Conservation (phyloP, 495 filamentous ascomycete species). For the Chaetomium fimeti region DNA sequence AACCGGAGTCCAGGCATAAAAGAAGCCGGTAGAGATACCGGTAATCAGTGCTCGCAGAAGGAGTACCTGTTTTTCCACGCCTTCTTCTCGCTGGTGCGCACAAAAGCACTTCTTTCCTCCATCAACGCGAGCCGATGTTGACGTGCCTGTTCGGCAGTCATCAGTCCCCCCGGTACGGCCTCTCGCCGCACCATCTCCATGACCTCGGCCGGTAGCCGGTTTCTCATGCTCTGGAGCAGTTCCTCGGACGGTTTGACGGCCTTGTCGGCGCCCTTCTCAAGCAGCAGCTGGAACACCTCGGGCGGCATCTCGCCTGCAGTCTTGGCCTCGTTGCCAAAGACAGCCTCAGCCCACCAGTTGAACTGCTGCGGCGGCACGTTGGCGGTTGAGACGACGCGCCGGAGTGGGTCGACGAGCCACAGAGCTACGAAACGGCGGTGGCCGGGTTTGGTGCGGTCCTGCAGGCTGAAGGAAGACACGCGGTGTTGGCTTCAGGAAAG, state of each 20-base stretch:
- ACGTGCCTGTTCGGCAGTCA: conserved; percentile 48
- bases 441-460: conserved; percentile 50
- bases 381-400: conserved; percentile 51
- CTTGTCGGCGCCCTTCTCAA: conserved; percentile 36
- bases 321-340: conserved; percentile 16
- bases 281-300: conserved; percentile 35
- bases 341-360: conserved; percentile 44
- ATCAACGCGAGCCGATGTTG: conserved; percentile 49
- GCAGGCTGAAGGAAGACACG: conserved; percentile 50
- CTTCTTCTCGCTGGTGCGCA: background rate
- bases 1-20: no score
- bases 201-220: conserved; percentile 43
- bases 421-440: conserved; percentile 57
- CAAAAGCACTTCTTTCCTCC: conserved; percentile 40
- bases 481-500: conserved; percentile 45
- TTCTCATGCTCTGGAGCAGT: conserved; percentile 20
- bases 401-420: conserved; percentile 57
- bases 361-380: conserved; percentile 56
- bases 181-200: conserved; percentile 39
- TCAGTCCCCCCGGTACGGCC: conserved; percentile 29
- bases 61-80: conserved; percentile 11
- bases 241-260: conserved; percentile 22
- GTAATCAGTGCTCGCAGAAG: conserved; percentile 25
- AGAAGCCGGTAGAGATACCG: no score
- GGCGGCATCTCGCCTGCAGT: conserved; percentile 23